Evolutionary conservation across 306 rosid genomes (phyloP).

Genomic region (Pterocarpus macrocarpus): DNA sequence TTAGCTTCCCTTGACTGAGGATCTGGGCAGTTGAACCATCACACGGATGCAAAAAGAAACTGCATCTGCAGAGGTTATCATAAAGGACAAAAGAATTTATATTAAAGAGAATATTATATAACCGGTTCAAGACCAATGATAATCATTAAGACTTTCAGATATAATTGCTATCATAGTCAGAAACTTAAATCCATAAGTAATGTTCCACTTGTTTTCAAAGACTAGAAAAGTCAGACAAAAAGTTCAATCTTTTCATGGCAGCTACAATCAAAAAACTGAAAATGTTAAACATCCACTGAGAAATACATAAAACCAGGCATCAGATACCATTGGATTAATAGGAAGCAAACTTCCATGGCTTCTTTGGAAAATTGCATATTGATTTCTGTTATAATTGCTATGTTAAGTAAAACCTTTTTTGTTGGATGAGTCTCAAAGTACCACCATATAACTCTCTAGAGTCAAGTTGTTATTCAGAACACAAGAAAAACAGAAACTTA

Average conservation of each 20-base stretch:
- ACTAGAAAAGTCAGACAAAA: conserved; percentile 8
- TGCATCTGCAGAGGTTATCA: conserved; percentile 69
- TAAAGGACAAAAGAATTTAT: conserved; percentile 26
- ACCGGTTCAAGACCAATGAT: background rate
- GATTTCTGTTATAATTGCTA: conserved; percentile 7
- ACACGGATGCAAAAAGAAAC: conserved; percentile 84
- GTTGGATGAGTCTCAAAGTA: background rate
- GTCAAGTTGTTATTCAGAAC: conserved; percentile 8
- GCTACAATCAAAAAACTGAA: background rate
- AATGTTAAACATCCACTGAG: background rate
- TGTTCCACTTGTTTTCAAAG: background rate
- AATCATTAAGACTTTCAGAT: conserved; percentile 25
- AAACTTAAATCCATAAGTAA: conserved; percentile 19
- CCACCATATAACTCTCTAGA: background rate
- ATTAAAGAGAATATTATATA: conserved; percentile 25
- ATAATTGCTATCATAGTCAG: conserved; percentile 40
- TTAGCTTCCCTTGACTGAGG: conserved; percentile 84
- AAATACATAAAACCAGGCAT: conserved; percentile 34
- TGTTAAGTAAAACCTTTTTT: background rate
- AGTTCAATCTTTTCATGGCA: conserved; percentile 22
- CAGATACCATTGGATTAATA: background rate
- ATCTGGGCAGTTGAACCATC: conserved; percentile 79
- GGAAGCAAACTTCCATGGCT: conserved; percentile 2
- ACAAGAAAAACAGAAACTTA: background rate
- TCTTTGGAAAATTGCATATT: background rate